Evolutionary conservation across 495 filamentous ascomycete genomes (phyloP).

Genomic region (Paragyromitra xinjiangensis): DNA sequence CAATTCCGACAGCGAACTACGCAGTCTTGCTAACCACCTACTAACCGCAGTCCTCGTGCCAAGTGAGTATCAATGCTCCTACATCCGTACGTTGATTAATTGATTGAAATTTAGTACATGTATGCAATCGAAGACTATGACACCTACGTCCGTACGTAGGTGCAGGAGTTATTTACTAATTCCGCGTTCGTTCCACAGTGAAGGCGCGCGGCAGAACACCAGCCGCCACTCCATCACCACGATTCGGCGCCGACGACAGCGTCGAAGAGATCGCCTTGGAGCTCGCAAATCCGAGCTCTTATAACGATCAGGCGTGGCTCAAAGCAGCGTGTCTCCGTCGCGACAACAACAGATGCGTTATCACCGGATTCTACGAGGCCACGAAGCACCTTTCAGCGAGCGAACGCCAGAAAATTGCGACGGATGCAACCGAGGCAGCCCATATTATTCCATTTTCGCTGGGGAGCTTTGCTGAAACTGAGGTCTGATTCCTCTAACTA

Average conservation of each 20-base stretch:
- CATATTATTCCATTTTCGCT: constrained; percentile 23
- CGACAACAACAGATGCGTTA: constrained; percentile 5
- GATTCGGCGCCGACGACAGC: not conserved
- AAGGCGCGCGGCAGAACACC: not conserved
- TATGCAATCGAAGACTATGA: too few relatives aligned
- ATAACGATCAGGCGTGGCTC: constrained; percentile 3
- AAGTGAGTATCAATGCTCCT: constrained; percentile 10
- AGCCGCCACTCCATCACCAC: not conserved
- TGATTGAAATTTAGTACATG: too few relatives aligned
- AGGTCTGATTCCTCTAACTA: not conserved
- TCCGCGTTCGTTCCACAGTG: not conserved
- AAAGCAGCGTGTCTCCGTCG: constrained; percentile 4
- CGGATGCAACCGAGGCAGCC: not conserved
- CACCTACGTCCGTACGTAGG: too few relatives aligned
- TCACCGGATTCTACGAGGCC: not conserved
- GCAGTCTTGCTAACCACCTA: constrained; percentile 18
- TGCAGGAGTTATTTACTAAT: not conserved
- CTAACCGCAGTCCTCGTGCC: constrained; percentile 11
- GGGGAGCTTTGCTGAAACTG: constrained; percentile 14
- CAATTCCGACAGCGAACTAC: not conserved
- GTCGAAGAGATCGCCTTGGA: not conserved
- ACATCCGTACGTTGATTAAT: not conserved
- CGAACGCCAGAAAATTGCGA: not conserved
- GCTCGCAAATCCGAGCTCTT: not conserved
- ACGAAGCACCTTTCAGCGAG: not conserved